Conservation (phyloP, 1,284 basidiomycete genomes). For the Inonotus hispidus region DNA sequence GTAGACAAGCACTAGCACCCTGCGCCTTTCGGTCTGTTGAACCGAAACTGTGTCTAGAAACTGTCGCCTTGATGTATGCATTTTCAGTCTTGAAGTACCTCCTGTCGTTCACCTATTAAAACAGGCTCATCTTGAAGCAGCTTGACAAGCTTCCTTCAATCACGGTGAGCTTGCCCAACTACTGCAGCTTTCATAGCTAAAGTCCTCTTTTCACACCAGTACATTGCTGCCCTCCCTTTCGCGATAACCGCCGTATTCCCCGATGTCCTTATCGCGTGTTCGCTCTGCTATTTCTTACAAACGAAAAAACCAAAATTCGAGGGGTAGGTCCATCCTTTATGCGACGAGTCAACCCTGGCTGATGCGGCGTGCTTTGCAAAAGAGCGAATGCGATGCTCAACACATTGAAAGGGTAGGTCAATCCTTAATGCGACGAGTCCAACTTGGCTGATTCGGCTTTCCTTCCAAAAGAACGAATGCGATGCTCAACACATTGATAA, state of each 20-base stretch:
- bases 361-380: background rate
- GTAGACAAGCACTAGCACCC: background rate
- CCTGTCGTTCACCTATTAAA: background rate
- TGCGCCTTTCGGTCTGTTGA: background rate
- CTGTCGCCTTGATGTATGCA: constrained; percentile 11
- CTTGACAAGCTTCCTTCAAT: constrained; percentile 5
- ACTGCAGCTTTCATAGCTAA: background rate
- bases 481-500: constrained; percentile 37
- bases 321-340: background rate
- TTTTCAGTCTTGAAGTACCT: background rate
- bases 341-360: background rate
- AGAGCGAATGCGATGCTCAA: constrained; percentile 39
- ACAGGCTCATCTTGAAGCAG: constrained; percentile 10
- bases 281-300: constrained; percentile 34
- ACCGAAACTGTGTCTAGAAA: background rate
- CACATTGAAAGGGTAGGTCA: constrained; percentile 39
- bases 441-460: background rate
- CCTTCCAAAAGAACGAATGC: constrained; percentile 31
- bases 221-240: constrained; percentile 33
- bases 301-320: constrained; percentile 24
- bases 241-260: constrained; percentile 35
- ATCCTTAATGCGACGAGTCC: constrained; percentile 22
- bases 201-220: background rate
- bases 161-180: constrained; percentile 2
- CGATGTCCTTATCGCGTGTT: constrained; percentile 37